Evolutionary conservation across 352 stramenopile genomes (phyloP).

Genomic region (Thalassiosira ordinaria): DNA sequence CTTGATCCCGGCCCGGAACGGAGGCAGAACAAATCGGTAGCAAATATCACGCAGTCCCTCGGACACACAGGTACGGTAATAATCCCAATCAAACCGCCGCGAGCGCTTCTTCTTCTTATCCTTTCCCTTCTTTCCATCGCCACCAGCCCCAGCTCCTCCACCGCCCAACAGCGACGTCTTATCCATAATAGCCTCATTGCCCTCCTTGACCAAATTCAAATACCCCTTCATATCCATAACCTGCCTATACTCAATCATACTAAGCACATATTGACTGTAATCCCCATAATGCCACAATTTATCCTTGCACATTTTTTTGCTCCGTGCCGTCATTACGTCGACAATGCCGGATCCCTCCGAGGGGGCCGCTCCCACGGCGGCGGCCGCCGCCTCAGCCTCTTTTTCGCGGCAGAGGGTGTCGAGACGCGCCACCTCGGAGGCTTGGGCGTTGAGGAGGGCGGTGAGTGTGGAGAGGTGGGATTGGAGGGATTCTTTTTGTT

Average conservation of each 20-base stretch:
- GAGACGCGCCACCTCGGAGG: slow-evolving; percentile 70
- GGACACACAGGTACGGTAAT: slow-evolving; percentile 82
- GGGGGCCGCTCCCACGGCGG: not conserved
- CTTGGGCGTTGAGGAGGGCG: slow-evolving; percentile 62
- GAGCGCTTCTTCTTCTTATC: slow-evolving; percentile 70
- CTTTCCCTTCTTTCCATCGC: slow-evolving; percentile 2
- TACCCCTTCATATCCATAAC: slow-evolving; percentile 83
- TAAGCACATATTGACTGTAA: slow-evolving; percentile 68
- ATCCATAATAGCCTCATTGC: slow-evolving; percentile 81
- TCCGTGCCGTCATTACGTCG: slow-evolving; percentile 4
- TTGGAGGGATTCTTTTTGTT: slow-evolving; percentile 61
- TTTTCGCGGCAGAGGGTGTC: slow-evolving; percentile 48
- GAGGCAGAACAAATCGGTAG: slow-evolving; percentile 80
- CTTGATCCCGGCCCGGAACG: slow-evolving; percentile 81
- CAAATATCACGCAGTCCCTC: slow-evolving; percentile 77
- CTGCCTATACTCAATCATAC: slow-evolving; percentile 73
- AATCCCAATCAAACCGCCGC: slow-evolving; percentile 82
- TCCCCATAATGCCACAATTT: slow-evolving; percentile 80
- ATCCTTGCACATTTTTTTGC: slow-evolving; percentile 75
- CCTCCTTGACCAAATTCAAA: slow-evolving; percentile 82
- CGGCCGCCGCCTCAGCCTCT: slow-evolving; percentile 41
- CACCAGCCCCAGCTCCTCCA: not conserved
- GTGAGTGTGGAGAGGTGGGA: slow-evolving; percentile 72
- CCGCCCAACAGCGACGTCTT: slow-evolving; percentile 56
- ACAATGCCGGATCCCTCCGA: slow-evolving; percentile 19